phyloP scores from a whole-genome alignment of 116 monocot genomes.

The Zostera marina region DNA sequence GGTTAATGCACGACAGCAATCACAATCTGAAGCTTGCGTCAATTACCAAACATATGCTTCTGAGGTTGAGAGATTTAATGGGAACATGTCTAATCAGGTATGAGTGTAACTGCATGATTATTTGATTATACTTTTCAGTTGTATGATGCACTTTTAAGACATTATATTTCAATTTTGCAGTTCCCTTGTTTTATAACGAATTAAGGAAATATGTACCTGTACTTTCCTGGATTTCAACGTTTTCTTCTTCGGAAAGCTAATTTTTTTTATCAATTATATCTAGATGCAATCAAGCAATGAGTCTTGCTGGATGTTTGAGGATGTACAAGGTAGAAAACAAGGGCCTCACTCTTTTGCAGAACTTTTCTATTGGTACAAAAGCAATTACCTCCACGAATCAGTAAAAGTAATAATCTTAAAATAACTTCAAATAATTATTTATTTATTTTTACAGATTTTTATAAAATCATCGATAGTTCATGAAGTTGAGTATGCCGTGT shows the following conservation, averaged over 20 bases:
- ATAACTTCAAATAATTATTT: neutral
- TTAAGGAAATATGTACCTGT: neutral
- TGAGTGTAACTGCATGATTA: no score
- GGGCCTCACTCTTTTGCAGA: conserved; percentile 87
- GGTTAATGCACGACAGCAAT: conserved; percentile 7
- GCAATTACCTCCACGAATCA: conserved; percentile 68
- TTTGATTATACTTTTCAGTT: conserved; percentile 6
- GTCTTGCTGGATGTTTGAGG: conserved; percentile 90
- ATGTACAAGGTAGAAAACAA: conserved; percentile 66
- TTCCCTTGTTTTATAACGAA: neutral
- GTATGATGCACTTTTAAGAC: conserved; percentile 6
- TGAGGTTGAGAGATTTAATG: conserved; percentile 5
- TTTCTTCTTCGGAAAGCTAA: neutral
- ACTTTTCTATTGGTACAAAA: conserved; percentile 76
- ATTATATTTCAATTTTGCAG: neutral
- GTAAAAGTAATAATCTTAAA: conserved; percentile 42
- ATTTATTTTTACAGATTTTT: neutral
- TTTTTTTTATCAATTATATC: conserved; percentile 1
- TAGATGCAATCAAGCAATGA: conserved; percentile 48
- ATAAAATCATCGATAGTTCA: neutral
- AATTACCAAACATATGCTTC: conserved; percentile 4
- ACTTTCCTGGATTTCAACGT: neutral
- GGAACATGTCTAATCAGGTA: conserved; percentile 1
- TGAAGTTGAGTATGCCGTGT: neutral
- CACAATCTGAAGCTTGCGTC: neutral